Base-by-base conservation (phyloP, 108 stramenopile species). In the Mediolabrus comicus region DNA sequence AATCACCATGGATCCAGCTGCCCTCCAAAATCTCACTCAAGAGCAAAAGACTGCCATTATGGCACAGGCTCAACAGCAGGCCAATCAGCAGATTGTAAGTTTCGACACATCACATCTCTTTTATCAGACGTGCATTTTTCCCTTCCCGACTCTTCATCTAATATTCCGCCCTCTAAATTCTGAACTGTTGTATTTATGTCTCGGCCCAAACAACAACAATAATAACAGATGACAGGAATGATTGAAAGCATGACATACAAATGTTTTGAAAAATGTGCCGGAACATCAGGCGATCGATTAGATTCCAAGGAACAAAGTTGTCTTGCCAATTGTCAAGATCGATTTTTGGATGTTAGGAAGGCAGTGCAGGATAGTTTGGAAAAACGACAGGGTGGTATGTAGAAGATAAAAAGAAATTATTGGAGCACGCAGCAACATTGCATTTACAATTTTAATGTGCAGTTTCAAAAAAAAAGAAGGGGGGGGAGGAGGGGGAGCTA, bases 211-310 rank as follows among this genome's bases (percentile, higher is more conserved):
- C n/a, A n/a, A n/a, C n/a, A n/a, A n/a, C n/a, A n/a, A n/a, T n/a
- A n/a, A n/a, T n/a, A n/a, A n/a, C n/a, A n/a, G n/a, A 94, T 94
- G 90, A 79, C 84, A 41, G 71, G 82, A 54, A 91, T 94, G 92
- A 62, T 91, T 43, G 84, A 91, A 71, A 81, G 76, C 66, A 90
- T 91, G 87, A 86, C 87, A 17, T 64, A 74, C 30, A 69, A 72
- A 9, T 94, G 92, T 67, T 94, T 89, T 72, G 78, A 84, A 17
- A 91, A 88, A 62, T 94, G 92, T 66, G 87, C 85, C 0, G 92
- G 92, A 53, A 88, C 87, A 3, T 87, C 86, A 83, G 91, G 91
- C 12, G 91, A 92, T 71, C 73, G 81, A 62, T 62, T 92, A 19
- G 91, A 92, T 62, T 69, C 72, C 30, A 74, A 87, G 33, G 91